Evolutionary conservation across 495 filamentous ascomycete species (phyloP), one percentile per base, ranked within the genome.

Genomic region (Extremus antarcticus): DNA sequence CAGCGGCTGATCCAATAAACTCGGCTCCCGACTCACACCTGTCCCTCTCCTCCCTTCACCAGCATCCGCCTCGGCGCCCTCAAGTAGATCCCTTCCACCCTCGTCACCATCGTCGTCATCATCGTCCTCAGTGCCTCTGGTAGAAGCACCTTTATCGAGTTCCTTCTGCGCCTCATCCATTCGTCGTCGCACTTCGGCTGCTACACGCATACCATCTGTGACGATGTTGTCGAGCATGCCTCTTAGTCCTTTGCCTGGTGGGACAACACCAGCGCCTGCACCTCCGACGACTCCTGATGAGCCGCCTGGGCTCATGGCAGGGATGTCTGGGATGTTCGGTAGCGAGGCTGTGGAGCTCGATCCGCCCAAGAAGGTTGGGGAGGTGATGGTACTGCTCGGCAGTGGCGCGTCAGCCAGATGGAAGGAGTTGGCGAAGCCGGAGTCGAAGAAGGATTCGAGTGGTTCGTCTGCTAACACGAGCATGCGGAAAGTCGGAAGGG

Each of bases 401-500:
- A 68, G 43, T 10, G 77, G 67, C 25, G 76, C 74, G 52, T 79
- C 76, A 51, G 78, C 76, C 19, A 88, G 77, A 47, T 73, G 76
- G 73, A 88, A 86, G n/a, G 81, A 85, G 58, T 80, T 80, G 0
- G 82, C 76, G 71, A 88, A 86, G 55, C 79, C 81, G 29, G 76
- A 83, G 69, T 98, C 92, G 67, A 98, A 98, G 70, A 98, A 98
- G 61, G 88, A 83, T 63, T 98, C 91, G 13, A 98, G 81, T 2
- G 91, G 77, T 63, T 98, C 92, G 67, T 98, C 92, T 54, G 92
- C 92, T 20, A 98, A 80, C 43, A 98, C 84, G 22, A 98, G 88
- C 92, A 98, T 98, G 60, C 92, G 85, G 78, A 98, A 98, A 20
- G 92, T 98, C 0, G 94, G 94, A 9, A 98, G 81, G 8, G 94